A percentile compares a stretch with the other conserved stretches of the same genome.
Evolutionary conservation across 177 flowering plant species (phyloP).

Genomic region (Vitis hybrid): DNA sequence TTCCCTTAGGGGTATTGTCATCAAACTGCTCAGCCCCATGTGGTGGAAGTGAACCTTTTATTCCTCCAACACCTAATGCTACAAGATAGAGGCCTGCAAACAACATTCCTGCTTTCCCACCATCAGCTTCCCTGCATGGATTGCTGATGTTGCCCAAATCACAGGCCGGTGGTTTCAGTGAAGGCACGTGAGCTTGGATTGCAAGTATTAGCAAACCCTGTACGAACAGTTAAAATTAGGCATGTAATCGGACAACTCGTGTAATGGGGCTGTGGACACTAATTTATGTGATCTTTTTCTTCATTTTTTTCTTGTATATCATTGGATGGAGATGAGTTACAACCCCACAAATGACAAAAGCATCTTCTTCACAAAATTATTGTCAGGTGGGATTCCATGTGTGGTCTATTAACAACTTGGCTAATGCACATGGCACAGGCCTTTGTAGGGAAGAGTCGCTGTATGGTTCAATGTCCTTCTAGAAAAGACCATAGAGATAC

Average conservation of each 20-base stretch:
- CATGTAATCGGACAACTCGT: not conserved
- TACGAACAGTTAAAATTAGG: constrained; percentile 5
- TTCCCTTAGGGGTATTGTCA: constrained; percentile 45
- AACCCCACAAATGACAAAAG: not conserved
- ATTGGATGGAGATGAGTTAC: not conserved
- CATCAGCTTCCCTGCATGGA: constrained; percentile 39
- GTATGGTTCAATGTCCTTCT: not conserved
- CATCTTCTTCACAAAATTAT: not conserved
- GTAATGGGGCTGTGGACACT: too few relatives aligned
- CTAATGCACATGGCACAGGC: not conserved
- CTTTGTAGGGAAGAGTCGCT: not conserved
- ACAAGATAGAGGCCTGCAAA: constrained; percentile 68
- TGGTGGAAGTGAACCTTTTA: constrained; percentile 71
- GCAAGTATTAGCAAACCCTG: constrained; percentile 79
- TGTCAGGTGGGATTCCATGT: not conserved
- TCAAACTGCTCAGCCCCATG: constrained; percentile 86
- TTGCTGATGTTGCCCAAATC: constrained; percentile 2
- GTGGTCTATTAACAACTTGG: not conserved
- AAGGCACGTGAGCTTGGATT: constrained; percentile 59
- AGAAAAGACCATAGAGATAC: not conserved
- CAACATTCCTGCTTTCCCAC: constrained; percentile 44
- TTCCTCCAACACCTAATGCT: constrained; percentile 81
- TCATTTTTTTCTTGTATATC: not conserved
- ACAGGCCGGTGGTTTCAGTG: constrained; percentile 51
- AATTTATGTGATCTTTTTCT: not conserved